A percentile compares a stretch with the other conserved stretches of the same genome.
Evolutionary conservation across 2,329 filamentous ascomycete genomes (phyloP).

Genomic region (Cryphonectria naterciae): DNA sequence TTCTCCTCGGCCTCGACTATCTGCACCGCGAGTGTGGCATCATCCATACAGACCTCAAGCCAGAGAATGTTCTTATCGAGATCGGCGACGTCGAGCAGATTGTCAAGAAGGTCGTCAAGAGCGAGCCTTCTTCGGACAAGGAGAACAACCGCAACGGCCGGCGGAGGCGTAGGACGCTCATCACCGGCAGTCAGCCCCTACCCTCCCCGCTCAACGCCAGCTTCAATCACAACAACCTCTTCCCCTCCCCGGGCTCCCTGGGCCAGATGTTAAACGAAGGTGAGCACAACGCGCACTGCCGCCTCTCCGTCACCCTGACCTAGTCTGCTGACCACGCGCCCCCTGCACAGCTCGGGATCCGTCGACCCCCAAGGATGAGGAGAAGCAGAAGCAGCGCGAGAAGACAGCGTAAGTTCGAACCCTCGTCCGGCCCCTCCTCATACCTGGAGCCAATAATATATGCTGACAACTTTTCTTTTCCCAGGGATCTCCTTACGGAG

Average conservation of each 20-base stretch:
- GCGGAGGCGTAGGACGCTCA: slow-evolving; percentile 86
- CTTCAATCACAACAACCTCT: slow-evolving; percentile 81
- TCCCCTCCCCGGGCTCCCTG: slow-evolving; percentile 65
- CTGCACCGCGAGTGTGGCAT: slow-evolving; percentile 97
- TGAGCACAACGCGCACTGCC: slow-evolving; percentile 47
- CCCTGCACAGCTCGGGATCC: slow-evolving; percentile 41
- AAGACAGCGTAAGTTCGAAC: slow-evolving; percentile 80
- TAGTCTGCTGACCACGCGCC: slow-evolving; percentile 10
- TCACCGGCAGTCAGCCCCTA: slow-evolving; percentile 94
- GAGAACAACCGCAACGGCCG: slow-evolving; percentile 92
- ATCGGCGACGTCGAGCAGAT: slow-evolving; percentile 99
- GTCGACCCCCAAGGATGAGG: slow-evolving; percentile 57
- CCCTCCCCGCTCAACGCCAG: slow-evolving; percentile 92
- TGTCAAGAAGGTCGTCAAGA: slow-evolving; percentile 93
- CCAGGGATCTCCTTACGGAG: slow-evolving; percentile 83
- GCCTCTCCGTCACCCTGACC: background rate
- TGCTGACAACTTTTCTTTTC: slow-evolving; percentile 24
- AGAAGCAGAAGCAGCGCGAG: slow-evolving; percentile 81
- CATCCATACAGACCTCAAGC: slow-evolving; percentile 97
- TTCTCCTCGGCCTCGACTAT: slow-evolving; percentile 92
- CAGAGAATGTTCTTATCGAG: slow-evolving; percentile 97
- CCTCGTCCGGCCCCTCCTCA: background rate
- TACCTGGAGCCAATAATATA: slow-evolving; percentile 4
- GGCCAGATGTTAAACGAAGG: slow-evolving; percentile 84
- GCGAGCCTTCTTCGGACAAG: slow-evolving; percentile 68